Evolutionary conservation across 2,329 filamentous ascomycete genomes (phyloP).

Genomic region (Cadophora sp.): DNA sequence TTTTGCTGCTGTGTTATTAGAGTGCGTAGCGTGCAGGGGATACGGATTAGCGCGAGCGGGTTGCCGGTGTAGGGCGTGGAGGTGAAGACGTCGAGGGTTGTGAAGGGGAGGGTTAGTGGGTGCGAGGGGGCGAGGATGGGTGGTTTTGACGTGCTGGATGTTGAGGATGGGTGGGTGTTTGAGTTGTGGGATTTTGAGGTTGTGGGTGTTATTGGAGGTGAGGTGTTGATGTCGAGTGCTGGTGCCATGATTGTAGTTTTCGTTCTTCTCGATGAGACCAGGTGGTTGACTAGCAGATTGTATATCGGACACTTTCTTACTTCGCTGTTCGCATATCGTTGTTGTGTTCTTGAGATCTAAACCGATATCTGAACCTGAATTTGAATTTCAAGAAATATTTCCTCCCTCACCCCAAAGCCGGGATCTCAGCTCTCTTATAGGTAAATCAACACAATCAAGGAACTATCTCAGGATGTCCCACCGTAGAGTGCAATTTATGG

Average conservation of each 20-base stretch:
- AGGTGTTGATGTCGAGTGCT: not conserved
- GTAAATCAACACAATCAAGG: not conserved
- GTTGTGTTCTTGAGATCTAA: not conserved
- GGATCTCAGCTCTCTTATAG: not conserved
- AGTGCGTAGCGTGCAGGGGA: slow-evolving; percentile 51
- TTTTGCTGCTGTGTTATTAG: slow-evolving; percentile 59
- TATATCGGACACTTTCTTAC: not conserved
- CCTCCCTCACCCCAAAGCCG: not conserved
- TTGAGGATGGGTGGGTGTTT: not conserved
- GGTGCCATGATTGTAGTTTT: slow-evolving; percentile 1
- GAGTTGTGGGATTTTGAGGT: not conserved
- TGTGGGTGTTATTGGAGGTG: not conserved
- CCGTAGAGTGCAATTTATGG: not conserved
- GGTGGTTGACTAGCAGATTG: not conserved
- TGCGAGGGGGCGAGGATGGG: not conserved
- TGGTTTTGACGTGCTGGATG: not conserved
- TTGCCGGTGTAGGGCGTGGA: slow-evolving; percentile 60
- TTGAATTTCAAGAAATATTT: not conserved
- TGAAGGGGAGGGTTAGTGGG: slow-evolving; percentile 46
- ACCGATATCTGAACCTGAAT: not conserved
- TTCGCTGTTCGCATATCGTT: not conserved
- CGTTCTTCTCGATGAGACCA: not conserved
- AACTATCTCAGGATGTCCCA: not conserved
- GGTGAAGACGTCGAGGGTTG: slow-evolving; percentile 66
- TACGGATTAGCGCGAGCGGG: slow-evolving; percentile 64